These are phyloP conservation scores for Penicillium sp. DNA, from an alignment of 2,329 filamentous ascomycete genomes.

Conservation along the genomic window DNA sequence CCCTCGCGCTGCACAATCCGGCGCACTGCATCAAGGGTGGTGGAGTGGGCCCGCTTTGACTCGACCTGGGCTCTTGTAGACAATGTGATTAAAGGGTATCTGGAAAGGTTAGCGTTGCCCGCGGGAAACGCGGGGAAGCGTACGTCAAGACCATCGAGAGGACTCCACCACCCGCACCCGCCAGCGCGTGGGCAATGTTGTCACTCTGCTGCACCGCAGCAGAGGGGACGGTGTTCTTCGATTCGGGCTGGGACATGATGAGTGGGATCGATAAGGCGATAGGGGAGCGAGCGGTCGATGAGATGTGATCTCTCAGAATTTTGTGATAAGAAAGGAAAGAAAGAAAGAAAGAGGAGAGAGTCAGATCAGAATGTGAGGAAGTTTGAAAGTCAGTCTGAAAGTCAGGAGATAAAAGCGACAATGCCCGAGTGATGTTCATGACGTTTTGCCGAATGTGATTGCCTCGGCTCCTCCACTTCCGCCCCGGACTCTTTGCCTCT, in stretches of 20 bases:
- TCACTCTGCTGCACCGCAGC: constrained; percentile 80
- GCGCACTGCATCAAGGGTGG: constrained; percentile 78
- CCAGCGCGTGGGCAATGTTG: constrained; percentile 93
- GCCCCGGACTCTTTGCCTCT: not conserved
- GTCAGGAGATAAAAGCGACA: constrained; percentile 23
- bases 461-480: constrained; percentile 33
- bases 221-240: constrained; percentile 50
- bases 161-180: constrained; percentile 89
- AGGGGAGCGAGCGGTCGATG: not conserved
- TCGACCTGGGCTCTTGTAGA: constrained; percentile 98
- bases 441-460: constrained; percentile 37
- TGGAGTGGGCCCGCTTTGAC: constrained; percentile 85
- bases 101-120: constrained; percentile 39
- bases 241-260: constrained; percentile 43
- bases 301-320: not conserved
- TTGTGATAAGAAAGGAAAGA: too few relatives aligned
- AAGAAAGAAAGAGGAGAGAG: too few relatives aligned
- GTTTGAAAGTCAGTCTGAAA: not conserved
- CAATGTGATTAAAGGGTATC: constrained; percentile 94
- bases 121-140: constrained; percentile 23
- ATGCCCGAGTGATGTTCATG: constrained; percentile 33
- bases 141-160: constrained; percentile 95
- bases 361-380: not conserved
- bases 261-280: not conserved
- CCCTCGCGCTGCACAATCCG: constrained; percentile 92